These are phyloP conservation scores for Zostera marina DNA, from an alignment of 116 monocot species.

Conservation along the genomic window DNA sequence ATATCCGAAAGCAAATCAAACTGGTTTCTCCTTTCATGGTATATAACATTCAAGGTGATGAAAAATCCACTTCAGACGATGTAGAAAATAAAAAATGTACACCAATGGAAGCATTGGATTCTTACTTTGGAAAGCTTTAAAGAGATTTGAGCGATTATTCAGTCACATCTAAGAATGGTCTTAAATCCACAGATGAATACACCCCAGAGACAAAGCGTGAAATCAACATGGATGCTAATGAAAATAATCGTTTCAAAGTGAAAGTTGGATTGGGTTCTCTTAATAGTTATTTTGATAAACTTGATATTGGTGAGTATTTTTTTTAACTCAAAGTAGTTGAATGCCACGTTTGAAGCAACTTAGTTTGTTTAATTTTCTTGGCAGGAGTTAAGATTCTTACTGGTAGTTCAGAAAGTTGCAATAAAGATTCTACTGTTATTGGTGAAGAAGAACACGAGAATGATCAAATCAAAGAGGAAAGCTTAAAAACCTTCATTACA, in stretches of 20 bases:
- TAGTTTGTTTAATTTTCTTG: neutral
- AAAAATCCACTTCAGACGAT: slow-evolving; percentile 6
- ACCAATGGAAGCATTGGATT: slow-evolving; percentile 17
- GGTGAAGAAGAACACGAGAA: slow-evolving; percentile 5
- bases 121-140: slow-evolving; percentile 21
- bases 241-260: neutral
- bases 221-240: neutral
- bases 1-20: slow-evolving; percentile 1
- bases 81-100: slow-evolving; percentile 4
- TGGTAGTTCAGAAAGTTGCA: neutral
- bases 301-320: slow-evolving; percentile 11
- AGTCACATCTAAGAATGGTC: neutral
- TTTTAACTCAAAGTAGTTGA: neutral
- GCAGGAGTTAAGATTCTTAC: slow-evolving; percentile 5
- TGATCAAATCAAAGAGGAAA: neutral
- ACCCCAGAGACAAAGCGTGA: neutral
- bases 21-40: slow-evolving; percentile 1
- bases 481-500: neutral
- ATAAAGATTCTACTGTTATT: neutral
- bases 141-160: neutral
- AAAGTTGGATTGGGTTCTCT: slow-evolving; percentile 15
- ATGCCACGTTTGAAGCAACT: neutral
- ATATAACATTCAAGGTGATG: slow-evolving; percentile 2
- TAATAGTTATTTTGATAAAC: slow-evolving; percentile 21
- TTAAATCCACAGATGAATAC: neutral